phyloP scores from a whole-genome alignment of 176 grass and related monocot species.

The Cenchrus americanus region DNA sequence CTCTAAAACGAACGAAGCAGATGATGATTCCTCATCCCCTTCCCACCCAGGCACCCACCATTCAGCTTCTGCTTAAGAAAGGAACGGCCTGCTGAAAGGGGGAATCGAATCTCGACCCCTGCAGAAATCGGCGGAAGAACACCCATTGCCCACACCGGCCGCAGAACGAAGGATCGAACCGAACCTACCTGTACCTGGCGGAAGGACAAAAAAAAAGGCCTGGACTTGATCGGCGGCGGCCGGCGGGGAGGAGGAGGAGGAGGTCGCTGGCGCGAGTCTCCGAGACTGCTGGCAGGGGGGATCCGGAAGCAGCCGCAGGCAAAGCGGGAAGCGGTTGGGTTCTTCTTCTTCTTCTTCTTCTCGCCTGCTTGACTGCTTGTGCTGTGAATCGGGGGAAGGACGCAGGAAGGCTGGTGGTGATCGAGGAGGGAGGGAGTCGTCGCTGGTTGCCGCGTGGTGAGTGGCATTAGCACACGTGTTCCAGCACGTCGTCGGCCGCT shows the following conservation, averaged over 20 bases:
- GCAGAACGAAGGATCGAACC: background rate
- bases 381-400: background rate
- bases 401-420: background rate
- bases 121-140: background rate
- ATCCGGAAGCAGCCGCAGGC: background rate
- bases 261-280: background rate
- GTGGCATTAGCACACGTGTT: constrained; percentile 43
- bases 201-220: background rate
- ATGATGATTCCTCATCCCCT: no score
- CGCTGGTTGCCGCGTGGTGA: constrained; percentile 28
- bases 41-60: background rate
- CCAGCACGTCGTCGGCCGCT: background rate
- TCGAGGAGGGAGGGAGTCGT: background rate
- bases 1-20: background rate
- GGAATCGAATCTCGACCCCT: background rate
- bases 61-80: background rate
- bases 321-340: no score
- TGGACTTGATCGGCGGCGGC: background rate
- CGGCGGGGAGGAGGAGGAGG: background rate
- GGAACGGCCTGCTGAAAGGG: background rate
- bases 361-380: background rate
- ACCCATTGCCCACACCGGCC: background rate
- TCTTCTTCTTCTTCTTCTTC: background rate
- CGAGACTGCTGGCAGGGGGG: background rate
- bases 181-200: constrained; percentile 28